Conservation (phyloP, 2,329 filamentous ascomycete genomes). For the Ilyonectria robusta region DNA sequence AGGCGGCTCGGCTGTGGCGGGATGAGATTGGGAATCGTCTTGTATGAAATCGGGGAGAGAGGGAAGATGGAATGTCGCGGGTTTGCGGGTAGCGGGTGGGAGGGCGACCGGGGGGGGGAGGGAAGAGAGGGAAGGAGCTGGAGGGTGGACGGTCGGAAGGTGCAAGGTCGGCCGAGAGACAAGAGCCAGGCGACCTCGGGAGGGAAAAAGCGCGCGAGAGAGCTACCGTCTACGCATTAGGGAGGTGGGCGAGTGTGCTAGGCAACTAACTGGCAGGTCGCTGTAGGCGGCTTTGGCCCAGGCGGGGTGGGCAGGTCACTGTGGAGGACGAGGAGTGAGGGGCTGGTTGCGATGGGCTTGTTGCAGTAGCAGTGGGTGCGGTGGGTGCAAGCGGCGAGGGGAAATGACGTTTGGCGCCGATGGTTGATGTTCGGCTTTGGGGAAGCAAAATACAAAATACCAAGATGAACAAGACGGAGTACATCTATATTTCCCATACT, state of each 20-base stretch:
- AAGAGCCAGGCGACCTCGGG: neutral
- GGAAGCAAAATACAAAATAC: no score
- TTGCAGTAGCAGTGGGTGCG: neutral
- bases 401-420: neutral
- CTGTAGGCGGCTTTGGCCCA: no score
- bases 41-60: slow-evolving; percentile 3
- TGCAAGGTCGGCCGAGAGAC: neutral
- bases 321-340: neutral
- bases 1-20: slow-evolving; percentile 12
- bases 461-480: neutral
- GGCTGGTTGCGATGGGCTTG: neutral
- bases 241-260: no score
- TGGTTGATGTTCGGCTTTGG: neutral
- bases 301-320: no score
- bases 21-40: slow-evolving; percentile 4
- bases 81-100: neutral
- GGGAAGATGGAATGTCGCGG: neutral
- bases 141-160: neutral
- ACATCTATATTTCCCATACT: no score
- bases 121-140: neutral
- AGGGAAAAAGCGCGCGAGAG: neutral
- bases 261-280: no score
- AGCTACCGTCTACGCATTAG: no score
- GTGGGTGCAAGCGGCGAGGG: neutral
- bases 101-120: neutral